Conservation (phyloP, 345 rosid genomes). For the Boechera stricta region DNA sequence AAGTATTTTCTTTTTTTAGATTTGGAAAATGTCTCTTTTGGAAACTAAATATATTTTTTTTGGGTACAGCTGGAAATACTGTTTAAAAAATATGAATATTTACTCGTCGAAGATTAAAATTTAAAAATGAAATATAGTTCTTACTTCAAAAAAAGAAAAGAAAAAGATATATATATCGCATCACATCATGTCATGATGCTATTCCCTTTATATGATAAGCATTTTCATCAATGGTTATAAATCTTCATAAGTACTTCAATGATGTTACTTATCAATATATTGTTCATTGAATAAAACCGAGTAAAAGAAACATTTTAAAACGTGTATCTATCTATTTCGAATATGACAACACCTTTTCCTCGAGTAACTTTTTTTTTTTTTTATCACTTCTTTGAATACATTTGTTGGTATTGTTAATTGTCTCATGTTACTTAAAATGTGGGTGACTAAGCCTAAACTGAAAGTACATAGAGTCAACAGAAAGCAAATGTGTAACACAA, state of each 20-base stretch:
- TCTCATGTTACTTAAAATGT: not conserved
- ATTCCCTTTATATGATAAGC: not conserved
- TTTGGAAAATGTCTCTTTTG: conserved; percentile 10
- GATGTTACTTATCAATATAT: too few relatives aligned
- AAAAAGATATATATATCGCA: not conserved
- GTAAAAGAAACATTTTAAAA: too few relatives aligned
- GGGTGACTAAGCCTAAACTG: too few relatives aligned
- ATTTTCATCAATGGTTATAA: not conserved
- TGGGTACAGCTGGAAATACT: not conserved
- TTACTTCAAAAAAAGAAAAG: not conserved
- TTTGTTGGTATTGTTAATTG: not conserved
- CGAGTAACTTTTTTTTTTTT: too few relatives aligned
- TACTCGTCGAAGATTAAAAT: not conserved
- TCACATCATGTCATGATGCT: not conserved
- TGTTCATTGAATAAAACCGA: too few relatives aligned
- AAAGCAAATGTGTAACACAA: too few relatives aligned
- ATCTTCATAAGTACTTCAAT: too few relatives aligned
- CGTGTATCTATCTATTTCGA: too few relatives aligned
- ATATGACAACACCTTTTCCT: too few relatives aligned
- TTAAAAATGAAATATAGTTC: not conserved
- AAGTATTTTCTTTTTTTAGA: not conserved
- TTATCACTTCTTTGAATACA: not conserved
- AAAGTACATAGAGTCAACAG: too few relatives aligned
- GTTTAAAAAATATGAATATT: not conserved
- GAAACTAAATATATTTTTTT: not conserved